phyloP scores from a whole-genome alignment of 2,329 filamentous ascomycete genomes.

The Sporothrix sp. region DNA sequence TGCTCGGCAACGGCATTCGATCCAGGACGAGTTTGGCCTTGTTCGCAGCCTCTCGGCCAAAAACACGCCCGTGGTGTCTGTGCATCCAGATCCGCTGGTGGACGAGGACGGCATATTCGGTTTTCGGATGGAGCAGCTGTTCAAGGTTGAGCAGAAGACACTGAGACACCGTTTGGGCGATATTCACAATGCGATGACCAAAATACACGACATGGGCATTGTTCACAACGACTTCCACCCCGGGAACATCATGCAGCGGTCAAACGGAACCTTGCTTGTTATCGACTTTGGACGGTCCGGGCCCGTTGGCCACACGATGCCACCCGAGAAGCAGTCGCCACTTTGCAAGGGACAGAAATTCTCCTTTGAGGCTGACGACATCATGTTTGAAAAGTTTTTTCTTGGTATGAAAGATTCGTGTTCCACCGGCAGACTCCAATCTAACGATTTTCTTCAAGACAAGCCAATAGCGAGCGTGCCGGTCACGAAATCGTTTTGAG shows the following conservation, averaged over 20 bases:
- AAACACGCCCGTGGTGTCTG: neutral
- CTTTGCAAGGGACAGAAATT: neutral
- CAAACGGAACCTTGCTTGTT: neutral
- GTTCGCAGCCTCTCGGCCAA: neutral
- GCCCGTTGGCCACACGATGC: neutral
- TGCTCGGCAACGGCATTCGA: neutral
- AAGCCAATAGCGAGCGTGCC: too few species aligned
- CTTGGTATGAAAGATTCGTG: neutral
- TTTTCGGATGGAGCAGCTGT: neutral
- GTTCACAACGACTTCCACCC: constrained; percentile 8
- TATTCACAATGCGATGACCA: neutral
- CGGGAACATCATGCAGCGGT: constrained; percentile 6
- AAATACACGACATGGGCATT: constrained; percentile 2
- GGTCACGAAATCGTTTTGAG: too few species aligned
- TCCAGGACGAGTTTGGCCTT: constrained; percentile 1
- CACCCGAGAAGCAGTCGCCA: neutral
- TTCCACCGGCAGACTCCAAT: neutral
- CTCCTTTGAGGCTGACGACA: neutral
- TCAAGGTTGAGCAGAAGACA: neutral
- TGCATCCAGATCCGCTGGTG: neutral
- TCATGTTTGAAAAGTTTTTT: neutral
- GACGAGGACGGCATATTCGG: constrained; percentile 3
- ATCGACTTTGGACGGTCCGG: constrained; percentile 6
- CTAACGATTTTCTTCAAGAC: neutral
- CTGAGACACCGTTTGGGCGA: neutral